Evolutionary conservation across 495 filamentous ascomycete genomes (phyloP), one percentile per base, ranked within the genome.

Genomic region (Clavariopsis aquatica): DNA sequence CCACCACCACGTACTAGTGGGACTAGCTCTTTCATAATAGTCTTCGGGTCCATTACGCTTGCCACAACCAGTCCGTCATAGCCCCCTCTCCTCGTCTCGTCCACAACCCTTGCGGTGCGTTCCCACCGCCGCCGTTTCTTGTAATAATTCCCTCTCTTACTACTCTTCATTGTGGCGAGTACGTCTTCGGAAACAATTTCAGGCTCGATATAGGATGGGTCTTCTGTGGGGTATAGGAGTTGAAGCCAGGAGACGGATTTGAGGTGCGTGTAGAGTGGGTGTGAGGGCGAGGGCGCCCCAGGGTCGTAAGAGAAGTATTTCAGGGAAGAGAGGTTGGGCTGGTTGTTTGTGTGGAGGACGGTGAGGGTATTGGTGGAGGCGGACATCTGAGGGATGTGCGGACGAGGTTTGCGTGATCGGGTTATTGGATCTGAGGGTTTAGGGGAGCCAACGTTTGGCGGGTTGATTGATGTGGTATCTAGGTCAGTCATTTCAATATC

Each of bases 201-300:
- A 0, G 88, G 83, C 26, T 88, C 84, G 10, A 80, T 78, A 71
- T 92, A 92, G 12, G 87, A 84, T 5, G 80, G 80, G 74, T 98
- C 94, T 0, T 80, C 71, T 27, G 81, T 73, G 0, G 94, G 94
- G 43, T 88, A 80, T 20, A 96, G 75, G 19, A 98, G 82, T 76
- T 96, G 92, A 1, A 98, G 82, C 92, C 92, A 98, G 45, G 89
- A 91, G 41, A 96, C 78, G 0, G 86, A 84, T 72, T 91, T 89
- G 24, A 98, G 85, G 73, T 93, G 88, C 19, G 82, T 85, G 76
- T 85, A 80, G 4, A 98, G 84, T 0, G 94, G 94, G 69, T 98
- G 95, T 0, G 80, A 74, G 55, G 85, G 81, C 47, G 82, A 78
- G 1, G 91, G 88, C 49, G 81, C 82, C 60, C 84, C 85, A 49